A percentile compares a stretch with the other conserved stretches of the same genome.
Conservation (phyloP, 208 protist species). For the Trypanosoma platydactyli region DNA sequence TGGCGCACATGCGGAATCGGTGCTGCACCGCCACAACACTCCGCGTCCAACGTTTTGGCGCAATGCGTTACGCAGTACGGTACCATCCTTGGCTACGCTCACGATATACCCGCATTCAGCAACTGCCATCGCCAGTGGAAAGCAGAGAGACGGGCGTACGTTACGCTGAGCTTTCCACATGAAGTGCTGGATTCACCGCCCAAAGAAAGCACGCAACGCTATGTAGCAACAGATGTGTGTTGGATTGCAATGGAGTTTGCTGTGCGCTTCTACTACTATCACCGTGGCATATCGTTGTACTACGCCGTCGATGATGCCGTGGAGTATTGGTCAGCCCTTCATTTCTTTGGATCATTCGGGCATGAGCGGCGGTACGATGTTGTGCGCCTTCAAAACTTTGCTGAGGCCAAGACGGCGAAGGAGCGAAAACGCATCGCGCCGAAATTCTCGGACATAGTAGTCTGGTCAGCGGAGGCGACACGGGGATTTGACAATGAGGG, state of each 20-base stretch:
- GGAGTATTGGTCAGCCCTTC: neutral
- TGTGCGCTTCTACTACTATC: slow-evolving; percentile 5
- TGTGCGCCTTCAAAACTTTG: slow-evolving; percentile 31
- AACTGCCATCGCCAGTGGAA: slow-evolving; percentile 51
- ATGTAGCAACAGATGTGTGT: neutral
- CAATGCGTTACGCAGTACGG: slow-evolving; percentile 53
- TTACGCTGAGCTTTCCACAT: slow-evolving; percentile 38
- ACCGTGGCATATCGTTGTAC: neutral
- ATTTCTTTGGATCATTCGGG: neutral
- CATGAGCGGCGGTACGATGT: slow-evolving; percentile 1
- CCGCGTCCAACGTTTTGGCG: slow-evolving; percentile 34
- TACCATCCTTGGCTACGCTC: slow-evolving; percentile 48
- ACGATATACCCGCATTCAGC: slow-evolving; percentile 58
- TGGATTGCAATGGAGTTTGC: slow-evolving; percentile 13
- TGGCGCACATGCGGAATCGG: no score
- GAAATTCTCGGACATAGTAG: slow-evolving; percentile 41
- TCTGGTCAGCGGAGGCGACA: slow-evolving; percentile 28
- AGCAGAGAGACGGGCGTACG: slow-evolving; percentile 33
- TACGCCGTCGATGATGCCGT: neutral
- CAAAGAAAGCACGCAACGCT: no score
- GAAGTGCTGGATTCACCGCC: slow-evolving; percentile 23
- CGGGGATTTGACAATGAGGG: slow-evolving; percentile 15
- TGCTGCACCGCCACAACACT: neutral
- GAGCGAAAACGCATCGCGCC: slow-evolving; percentile 47
- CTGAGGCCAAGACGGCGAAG: slow-evolving; percentile 31